These are phyloP conservation scores for Tetragonia tetragonoides DNA, from an alignment of 148 eudicot genomes.

Conservation along the genomic window DNA sequence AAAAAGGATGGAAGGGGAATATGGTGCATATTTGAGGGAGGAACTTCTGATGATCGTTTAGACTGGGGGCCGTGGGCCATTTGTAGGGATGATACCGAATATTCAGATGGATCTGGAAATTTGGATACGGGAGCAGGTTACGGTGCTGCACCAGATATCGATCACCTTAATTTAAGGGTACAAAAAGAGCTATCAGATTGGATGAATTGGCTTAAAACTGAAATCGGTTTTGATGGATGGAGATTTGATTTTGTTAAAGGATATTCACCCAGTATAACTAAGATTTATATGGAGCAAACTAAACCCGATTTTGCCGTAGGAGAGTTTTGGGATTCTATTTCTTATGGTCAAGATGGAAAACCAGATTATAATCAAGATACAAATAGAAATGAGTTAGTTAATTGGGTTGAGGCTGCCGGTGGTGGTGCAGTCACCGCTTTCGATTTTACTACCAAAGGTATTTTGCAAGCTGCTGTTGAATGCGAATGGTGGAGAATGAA, in stretches of 20 bases:
- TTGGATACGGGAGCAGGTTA: conserved; percentile 12
- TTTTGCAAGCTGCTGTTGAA: conserved; percentile 18
- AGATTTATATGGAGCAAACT: conserved; percentile 15
- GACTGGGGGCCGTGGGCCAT: conserved; percentile 27
- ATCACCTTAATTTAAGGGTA: conserved; percentile 8
- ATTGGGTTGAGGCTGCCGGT: conserved; percentile 15
- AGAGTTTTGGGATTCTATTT: conserved; percentile 19
- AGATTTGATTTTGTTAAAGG: conserved; percentile 13
- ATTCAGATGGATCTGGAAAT: conserved; percentile 14
- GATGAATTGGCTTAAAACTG: conserved; percentile 18
- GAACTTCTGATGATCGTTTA: conserved; percentile 16
- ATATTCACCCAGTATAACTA: conserved; percentile 14
- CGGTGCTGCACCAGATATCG: conserved; percentile 19
- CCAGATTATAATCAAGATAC: conserved; percentile 20
- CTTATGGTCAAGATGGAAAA: conserved; percentile 7
- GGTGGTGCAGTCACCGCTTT: conserved; percentile 12
- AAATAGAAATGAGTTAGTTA: conserved; percentile 11
- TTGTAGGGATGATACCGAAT: conserved; percentile 10
- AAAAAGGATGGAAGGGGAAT: conserved; percentile 15
- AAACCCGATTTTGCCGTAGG: conserved; percentile 19
- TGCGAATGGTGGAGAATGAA: conserved; percentile 30
- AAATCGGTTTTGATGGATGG: conserved; percentile 17
- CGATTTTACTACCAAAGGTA: conserved; percentile 26
- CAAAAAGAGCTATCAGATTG: conserved; percentile 12
- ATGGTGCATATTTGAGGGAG: conserved; percentile 18